Percentiles rank a stretch among this genome's conserved stretches.
Evolutionary conservation across 2,329 filamentous ascomycete genomes (phyloP).

Genomic region (Verticillium tricorpus): DNA sequence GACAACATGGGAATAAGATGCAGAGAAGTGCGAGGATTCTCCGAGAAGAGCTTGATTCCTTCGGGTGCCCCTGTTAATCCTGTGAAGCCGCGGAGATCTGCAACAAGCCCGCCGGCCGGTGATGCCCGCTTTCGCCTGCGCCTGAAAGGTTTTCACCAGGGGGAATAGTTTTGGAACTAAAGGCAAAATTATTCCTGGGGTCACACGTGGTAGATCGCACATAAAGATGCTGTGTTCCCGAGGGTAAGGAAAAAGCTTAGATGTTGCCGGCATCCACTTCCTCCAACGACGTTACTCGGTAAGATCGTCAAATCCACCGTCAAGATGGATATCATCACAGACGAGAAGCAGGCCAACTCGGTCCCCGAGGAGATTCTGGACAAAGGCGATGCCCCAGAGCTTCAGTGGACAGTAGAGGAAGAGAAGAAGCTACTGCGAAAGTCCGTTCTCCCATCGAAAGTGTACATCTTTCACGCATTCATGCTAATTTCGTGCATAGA

Average conservation of each 20-base stretch:
- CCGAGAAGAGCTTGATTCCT: neutral
- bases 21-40: neutral
- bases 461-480: neutral
- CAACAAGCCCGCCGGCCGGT: neutral
- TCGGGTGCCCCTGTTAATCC: neutral
- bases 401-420: slow-evolving; percentile 19
- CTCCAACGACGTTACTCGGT: neutral
- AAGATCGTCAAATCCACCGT: neutral
- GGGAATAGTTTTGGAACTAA: neutral
- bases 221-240: neutral
- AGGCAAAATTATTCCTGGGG: neutral
- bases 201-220: neutral
- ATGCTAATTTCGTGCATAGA: slow-evolving; percentile 19
- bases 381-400: neutral
- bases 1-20: neutral
- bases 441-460: slow-evolving; percentile 10
- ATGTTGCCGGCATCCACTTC: neutral
- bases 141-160: neutral
- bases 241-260: neutral
- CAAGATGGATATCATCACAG: neutral
- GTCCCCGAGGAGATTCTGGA: neutral
- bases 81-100: neutral
- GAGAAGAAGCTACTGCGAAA: slow-evolving; percentile 21
- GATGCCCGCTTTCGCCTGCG: neutral
- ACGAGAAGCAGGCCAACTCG: neutral